phyloP scores from a whole-genome alignment of 441 rosid species.

The Brassica balearica region DNA sequence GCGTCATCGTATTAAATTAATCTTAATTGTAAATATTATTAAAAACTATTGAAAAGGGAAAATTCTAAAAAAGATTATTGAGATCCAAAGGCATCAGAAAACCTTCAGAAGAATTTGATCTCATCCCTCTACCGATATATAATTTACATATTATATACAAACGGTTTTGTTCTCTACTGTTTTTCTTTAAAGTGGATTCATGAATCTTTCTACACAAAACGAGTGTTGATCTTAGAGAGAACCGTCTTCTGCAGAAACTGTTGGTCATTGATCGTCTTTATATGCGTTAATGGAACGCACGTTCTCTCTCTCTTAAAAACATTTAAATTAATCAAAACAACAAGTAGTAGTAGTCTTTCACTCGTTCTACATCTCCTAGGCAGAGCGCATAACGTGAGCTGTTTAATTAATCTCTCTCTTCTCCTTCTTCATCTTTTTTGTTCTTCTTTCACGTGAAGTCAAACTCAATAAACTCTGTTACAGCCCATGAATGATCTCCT shows the following conservation, averaged over 20 bases:
- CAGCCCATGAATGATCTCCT: constrained; percentile 29
- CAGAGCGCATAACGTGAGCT: constrained; percentile 44
- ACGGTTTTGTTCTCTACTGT: neutral
- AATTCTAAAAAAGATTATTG: constrained; percentile 8
- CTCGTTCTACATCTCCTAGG: constrained; percentile 32
- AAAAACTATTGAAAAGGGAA: neutral
- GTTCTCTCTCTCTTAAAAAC: constrained; percentile 40
- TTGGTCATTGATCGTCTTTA: constrained; percentile 26
- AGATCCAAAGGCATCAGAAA: constrained; percentile 4
- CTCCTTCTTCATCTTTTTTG: constrained; percentile 13
- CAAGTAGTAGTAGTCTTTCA: constrained; percentile 33
- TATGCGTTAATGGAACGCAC: constrained; percentile 44
- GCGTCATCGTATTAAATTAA: constrained; percentile 6
- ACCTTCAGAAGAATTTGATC: constrained; percentile 1
- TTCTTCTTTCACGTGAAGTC: constrained; percentile 45
- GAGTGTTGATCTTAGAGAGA: constrained; percentile 15
- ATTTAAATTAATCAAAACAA: constrained; percentile 15
- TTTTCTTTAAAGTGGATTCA: constrained; percentile 10
- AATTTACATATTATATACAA: neutral
- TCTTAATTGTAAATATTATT: neutral
- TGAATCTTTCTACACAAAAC: constrained; percentile 36
- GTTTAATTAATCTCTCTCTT: constrained; percentile 10
- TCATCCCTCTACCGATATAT: constrained; percentile 4
- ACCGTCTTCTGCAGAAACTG: constrained; percentile 25
- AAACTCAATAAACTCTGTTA: constrained; percentile 36